Evolutionary conservation across 2,329 filamentous ascomycete species (phyloP).

Genomic region (Trichoderma endophyticum): DNA sequence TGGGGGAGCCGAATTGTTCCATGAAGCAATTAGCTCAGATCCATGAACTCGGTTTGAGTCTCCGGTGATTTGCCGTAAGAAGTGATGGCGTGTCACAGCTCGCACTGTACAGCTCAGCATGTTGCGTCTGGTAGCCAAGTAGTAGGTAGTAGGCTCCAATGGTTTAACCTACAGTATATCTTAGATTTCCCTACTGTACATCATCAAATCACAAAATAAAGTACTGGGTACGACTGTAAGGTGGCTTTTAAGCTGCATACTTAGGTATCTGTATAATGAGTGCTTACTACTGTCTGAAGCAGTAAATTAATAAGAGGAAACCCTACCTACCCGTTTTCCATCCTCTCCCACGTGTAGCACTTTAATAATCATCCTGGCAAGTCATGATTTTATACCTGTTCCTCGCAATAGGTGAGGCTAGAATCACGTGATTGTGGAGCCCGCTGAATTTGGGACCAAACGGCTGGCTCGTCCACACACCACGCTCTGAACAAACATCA

Average conservation of each 20-base stretch:
- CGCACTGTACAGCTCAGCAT: background rate
- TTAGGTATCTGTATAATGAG: background rate
- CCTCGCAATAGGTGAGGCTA: background rate
- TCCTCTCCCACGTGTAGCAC: background rate
- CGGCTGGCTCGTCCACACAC: conserved; percentile 18
- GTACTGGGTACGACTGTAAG: background rate
- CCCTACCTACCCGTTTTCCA: background rate
- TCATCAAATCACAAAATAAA: background rate
- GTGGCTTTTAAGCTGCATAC: background rate
- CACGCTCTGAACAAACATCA: conserved; percentile 22
- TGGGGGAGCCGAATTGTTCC: background rate
- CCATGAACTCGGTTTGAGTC: background rate
- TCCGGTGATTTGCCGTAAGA: conserved; percentile 7
- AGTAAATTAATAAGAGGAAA: background rate
- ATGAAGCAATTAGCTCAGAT: conserved; percentile 8
- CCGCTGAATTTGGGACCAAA: conserved; percentile 12
- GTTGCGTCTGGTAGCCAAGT: background rate
- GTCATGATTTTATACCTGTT: background rate
- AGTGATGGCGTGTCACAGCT: background rate
- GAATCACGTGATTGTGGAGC: conserved; percentile 21
- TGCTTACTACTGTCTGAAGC: background rate
- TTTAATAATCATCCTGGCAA: background rate
- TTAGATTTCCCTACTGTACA: background rate
- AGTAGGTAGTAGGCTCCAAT: background rate
- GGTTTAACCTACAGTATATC: background rate